These are phyloP conservation scores for Naumovozyma castellii DNA, from an alignment of 805 yeast species.

Conservation along the genomic window DNA sequence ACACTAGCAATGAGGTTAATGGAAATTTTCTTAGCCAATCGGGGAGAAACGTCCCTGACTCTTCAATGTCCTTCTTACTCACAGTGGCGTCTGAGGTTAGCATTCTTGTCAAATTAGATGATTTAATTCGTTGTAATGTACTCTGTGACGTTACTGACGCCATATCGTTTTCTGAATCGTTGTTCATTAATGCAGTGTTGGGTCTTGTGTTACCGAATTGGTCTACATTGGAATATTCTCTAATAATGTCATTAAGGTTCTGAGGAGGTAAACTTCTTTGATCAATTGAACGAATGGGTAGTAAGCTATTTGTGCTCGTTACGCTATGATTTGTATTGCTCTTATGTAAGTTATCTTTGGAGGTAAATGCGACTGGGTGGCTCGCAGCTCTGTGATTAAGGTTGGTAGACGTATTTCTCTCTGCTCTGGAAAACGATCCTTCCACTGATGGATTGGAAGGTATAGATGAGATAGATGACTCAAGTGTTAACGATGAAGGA, in stretches of 20 bases:
- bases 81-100: conserved; percentile 25
- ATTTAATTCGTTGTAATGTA: neutral
- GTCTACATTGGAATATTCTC: conserved; percentile 33
- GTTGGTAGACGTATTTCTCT: neutral
- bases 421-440: neutral
- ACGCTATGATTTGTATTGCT: neutral
- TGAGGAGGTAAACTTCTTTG: neutral
- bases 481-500: neutral
- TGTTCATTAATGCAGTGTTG: neutral
- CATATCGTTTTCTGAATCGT: neutral
- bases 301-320: neutral
- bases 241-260: conserved; percentile 35
- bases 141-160: neutral
- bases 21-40: conserved; percentile 16
- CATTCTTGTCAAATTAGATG: conserved; percentile 17
- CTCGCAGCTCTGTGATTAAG: conserved; percentile 2
- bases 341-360: neutral
- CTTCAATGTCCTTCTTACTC: conserved; percentile 15
- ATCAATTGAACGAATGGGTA: neutral
- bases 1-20: conserved; percentile 17
- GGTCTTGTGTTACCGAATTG: conserved; percentile 15
- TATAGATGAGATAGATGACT: conserved; percentile 1
- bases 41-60: conserved; percentile 18
- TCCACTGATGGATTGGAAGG: conserved; percentile 3
- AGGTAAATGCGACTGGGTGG: conserved; percentile 14